Evolutionary conservation across 2,329 filamentous ascomycete genomes (phyloP).

Genomic region (Clonostachys rosea): DNA sequence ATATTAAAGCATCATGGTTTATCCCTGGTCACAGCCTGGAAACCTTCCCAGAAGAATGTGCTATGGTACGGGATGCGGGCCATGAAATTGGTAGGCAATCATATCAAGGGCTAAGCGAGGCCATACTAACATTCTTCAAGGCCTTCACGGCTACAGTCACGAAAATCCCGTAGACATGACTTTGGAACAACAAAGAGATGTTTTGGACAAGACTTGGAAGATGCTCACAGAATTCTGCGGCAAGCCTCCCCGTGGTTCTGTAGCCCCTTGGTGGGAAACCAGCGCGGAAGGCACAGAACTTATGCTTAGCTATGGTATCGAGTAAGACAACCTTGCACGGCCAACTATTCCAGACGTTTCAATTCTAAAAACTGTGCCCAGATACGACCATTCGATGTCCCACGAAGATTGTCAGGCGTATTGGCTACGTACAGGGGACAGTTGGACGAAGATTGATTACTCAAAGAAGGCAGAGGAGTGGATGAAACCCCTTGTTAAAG

Average conservation of each 20-base stretch:
- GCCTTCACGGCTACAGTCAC: constrained; percentile 67
- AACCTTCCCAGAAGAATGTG: constrained; percentile 35
- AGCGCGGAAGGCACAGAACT: constrained; percentile 63
- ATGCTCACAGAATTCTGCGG: constrained; percentile 67
- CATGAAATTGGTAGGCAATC: constrained; percentile 29
- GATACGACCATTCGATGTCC: constrained; percentile 55
- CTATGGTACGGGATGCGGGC: constrained; percentile 32
- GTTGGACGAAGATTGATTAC: constrained; percentile 67
- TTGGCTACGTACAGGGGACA: constrained; percentile 58
- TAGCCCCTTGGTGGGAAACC: constrained; percentile 73
- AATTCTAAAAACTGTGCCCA: too few species aligned
- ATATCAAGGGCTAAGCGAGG: constrained; percentile 51
- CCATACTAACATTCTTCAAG: constrained; percentile 54
- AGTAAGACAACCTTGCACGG: constrained; percentile 33
- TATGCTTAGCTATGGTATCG: constrained; percentile 60
- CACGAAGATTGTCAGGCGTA: constrained; percentile 63
- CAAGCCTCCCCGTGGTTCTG: constrained; percentile 66
- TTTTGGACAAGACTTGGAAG: constrained; percentile 69
- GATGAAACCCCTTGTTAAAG: constrained; percentile 50
- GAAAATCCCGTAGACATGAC: constrained; percentile 72
- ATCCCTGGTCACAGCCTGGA: constrained; percentile 45
- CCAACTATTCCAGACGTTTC: too few species aligned
- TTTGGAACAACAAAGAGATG: constrained; percentile 69
- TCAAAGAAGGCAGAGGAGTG: constrained; percentile 16
- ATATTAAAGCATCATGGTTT: constrained; percentile 44